phyloP scores from a whole-genome alignment of 768 basidiomycete genomes.

The Exsudoporus frostii region DNA sequence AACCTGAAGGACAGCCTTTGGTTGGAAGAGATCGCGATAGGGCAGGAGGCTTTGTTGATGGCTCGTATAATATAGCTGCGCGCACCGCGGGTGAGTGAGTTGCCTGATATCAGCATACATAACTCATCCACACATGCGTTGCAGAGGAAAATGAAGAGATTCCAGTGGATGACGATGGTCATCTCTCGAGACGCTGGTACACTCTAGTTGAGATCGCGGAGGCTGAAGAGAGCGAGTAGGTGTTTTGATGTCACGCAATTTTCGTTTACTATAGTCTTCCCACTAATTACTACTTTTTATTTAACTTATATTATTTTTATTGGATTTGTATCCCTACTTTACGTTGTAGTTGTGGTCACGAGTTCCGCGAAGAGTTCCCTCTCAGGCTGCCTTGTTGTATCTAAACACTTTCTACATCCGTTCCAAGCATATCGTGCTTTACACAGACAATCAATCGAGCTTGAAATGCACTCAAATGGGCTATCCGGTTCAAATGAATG shows the following conservation, averaged over 20 bases:
- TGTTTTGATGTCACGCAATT: background rate
- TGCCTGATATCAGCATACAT: background rate
- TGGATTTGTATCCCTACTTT: background rate
- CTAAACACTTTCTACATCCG: background rate
- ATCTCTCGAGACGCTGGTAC: conserved; percentile 5
- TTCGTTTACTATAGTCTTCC: background rate
- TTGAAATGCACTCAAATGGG: background rate
- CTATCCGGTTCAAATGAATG: background rate
- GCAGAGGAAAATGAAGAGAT: background rate
- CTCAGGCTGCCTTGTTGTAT: no score
- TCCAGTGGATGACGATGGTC: background rate
- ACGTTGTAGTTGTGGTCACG: no score
- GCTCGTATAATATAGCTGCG: background rate
- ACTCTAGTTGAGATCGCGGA: conserved; percentile 4
- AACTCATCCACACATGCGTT: background rate
- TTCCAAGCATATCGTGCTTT: background rate
- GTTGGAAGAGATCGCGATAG: background rate
- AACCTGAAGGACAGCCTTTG: background rate
- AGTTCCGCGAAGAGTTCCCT: no score
- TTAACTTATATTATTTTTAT: background rate
- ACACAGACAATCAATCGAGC: background rate
- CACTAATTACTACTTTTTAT: background rate
- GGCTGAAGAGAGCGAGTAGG: background rate
- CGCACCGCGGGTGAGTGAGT: conserved; percentile 2
- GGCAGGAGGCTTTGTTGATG: background rate